Percentiles rank a stretch among this genome's conserved stretches.
Conservation (phyloP, 257 asterid species). For the Parsonsia alboflavescens region DNA sequence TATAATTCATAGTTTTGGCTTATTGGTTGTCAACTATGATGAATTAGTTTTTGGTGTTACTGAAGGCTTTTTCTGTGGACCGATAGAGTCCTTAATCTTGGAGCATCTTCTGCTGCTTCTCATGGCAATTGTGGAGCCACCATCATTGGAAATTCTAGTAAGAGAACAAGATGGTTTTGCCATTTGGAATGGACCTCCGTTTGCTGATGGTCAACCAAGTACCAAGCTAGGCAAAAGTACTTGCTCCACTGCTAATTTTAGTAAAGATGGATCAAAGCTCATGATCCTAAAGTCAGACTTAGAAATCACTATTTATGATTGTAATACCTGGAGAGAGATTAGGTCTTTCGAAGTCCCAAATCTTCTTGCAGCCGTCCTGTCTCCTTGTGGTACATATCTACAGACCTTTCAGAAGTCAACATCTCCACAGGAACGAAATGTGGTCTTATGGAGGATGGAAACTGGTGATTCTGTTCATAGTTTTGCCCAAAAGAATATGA, state of each 20-base stretch:
- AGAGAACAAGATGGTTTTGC: slow-evolving; percentile 70
- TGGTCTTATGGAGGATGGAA: slow-evolving; percentile 59
- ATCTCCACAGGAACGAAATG: slow-evolving; percentile 74
- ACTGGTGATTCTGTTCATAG: slow-evolving; percentile 70
- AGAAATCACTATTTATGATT: slow-evolving; percentile 48
- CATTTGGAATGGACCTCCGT: slow-evolving; percentile 90
- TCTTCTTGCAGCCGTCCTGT: slow-evolving; percentile 77
- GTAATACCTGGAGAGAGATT: slow-evolving; percentile 52
- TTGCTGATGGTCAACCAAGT: slow-evolving; percentile 59
- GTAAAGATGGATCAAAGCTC: slow-evolving; percentile 85
- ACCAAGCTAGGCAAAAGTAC: slow-evolving; percentile 49
- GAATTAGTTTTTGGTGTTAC: neutral
- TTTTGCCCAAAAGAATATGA: slow-evolving; percentile 72
- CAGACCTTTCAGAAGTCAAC: slow-evolving; percentile 80
- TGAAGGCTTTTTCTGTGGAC: neutral
- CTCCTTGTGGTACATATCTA: slow-evolving; percentile 77
- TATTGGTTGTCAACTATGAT: neutral
- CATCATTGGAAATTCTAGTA: slow-evolving; percentile 60
- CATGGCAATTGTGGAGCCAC: slow-evolving; percentile 60
- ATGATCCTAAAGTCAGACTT: slow-evolving; percentile 59
- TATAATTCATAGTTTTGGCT: neutral
- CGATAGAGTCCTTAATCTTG: neutral
- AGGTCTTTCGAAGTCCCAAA: slow-evolving; percentile 58
- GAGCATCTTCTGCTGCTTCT: neutral
- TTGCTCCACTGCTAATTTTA: slow-evolving; percentile 61